phyloP scores from a whole-genome alignment of 768 basidiomycete genomes.

The Suillus lakei region DNA sequence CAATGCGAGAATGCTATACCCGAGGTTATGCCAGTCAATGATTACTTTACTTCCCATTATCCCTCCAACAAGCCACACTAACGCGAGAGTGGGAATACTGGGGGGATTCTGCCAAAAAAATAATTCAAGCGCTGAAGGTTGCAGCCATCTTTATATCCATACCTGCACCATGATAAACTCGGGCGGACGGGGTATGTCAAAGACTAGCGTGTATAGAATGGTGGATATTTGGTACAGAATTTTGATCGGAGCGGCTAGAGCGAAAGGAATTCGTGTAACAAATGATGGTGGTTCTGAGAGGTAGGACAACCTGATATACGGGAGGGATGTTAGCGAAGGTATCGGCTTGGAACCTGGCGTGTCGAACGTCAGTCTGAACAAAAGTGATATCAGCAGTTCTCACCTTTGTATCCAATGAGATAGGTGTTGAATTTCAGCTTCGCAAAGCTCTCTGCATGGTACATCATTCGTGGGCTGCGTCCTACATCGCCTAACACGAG shows the following conservation, averaged over 20 bases:
- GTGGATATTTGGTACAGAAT: conserved; percentile 68
- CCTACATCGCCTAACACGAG: conserved; percentile 96
- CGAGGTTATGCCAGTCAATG: conserved; percentile 99
- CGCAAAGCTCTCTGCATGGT: conserved; percentile 93
- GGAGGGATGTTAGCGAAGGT: conserved; percentile 68
- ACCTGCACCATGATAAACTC: conserved; percentile 93
- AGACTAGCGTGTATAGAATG: conserved; percentile 65
- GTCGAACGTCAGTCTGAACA: conserved; percentile 10
- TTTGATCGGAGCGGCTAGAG: conserved; percentile 82
- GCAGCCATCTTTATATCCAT: conserved; percentile 23
- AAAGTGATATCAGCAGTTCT: conserved; percentile 19
- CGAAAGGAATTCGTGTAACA: conserved; percentile 61
- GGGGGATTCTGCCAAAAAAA: conserved; percentile 87
- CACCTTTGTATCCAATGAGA: conserved; percentile 87
- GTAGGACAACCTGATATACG: conserved; percentile 68
- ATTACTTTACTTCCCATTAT: conserved; percentile 83
- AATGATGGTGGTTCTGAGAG: conserved; percentile 65
- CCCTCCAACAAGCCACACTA: conserved; percentile 75
- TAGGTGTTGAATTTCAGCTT: conserved; percentile 76
- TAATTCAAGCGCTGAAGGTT: neutral
- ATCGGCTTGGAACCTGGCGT: conserved; percentile 76
- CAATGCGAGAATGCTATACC: conserved; percentile 89
- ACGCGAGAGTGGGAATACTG: conserved; percentile 88
- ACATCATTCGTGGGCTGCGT: conserved; percentile 97
- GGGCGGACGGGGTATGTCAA: conserved; percentile 66